Evolutionary conservation across 176 grass and related monocot genomes (phyloP).

Genomic region (Raddia guianensis): DNA sequence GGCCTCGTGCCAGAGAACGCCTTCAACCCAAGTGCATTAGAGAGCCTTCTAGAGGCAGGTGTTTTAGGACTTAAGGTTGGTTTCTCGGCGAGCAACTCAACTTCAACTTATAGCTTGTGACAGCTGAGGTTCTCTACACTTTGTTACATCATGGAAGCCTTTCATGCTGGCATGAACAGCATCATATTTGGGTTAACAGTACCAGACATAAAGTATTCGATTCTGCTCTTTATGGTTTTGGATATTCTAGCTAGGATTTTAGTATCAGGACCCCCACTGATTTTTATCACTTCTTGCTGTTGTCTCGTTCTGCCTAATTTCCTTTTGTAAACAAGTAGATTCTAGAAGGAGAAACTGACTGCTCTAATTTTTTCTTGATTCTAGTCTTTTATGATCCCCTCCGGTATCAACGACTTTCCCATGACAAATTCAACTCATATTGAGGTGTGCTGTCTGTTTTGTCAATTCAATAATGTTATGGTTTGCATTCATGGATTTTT

Average conservation of each 20-base stretch:
- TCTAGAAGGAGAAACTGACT: slow-evolving; percentile 17
- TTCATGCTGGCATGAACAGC: background rate
- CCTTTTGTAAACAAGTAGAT: background rate
- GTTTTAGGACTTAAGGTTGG: slow-evolving; percentile 90
- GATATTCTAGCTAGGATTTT: background rate
- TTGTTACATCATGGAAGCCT: background rate
- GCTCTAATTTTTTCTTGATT: slow-evolving; percentile 31
- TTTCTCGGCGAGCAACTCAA: background rate
- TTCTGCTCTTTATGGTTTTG: background rate
- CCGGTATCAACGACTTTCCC: slow-evolving; percentile 92
- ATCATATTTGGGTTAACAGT: background rate
- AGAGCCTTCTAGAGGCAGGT: slow-evolving; percentile 74
- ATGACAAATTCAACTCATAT: slow-evolving; percentile 99
- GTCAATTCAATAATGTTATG: background rate
- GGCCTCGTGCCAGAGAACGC: slow-evolving; percentile 98
- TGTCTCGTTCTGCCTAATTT: background rate
- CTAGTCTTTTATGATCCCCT: slow-evolving; percentile 98
- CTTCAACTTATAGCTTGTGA: background rate
- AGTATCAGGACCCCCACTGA: background rate
- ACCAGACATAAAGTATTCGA: background rate
- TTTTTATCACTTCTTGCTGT: background rate
- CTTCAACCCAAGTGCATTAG: slow-evolving; percentile 67
- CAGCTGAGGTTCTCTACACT: background rate
- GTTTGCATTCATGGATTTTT: background rate
- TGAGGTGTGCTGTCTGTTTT: slow-evolving; percentile 51